These are phyloP conservation scores for Pyrus hybrid DNA, from an alignment of 331 rosid genomes.

Conservation along the genomic window DNA sequence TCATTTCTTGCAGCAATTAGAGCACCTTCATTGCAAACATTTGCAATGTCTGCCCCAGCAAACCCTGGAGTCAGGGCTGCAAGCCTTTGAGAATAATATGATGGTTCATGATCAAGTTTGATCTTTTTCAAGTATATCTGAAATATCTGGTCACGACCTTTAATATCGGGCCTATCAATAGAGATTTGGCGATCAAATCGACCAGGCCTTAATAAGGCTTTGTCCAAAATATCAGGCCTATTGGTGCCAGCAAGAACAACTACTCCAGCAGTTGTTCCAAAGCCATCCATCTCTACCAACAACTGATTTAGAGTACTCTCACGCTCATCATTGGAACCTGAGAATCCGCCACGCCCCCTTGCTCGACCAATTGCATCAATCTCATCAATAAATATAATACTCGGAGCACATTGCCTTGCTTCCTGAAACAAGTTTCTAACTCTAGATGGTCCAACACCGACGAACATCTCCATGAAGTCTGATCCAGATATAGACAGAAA, in stretches of 20 bases:
- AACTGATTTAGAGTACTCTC: conserved; percentile 97
- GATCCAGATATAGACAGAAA: conserved; percentile 89
- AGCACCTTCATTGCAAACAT: conserved; percentile 95
- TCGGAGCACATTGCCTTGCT: conserved; percentile 95
- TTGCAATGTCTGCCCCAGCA: conserved; percentile 99
- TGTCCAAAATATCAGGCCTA: conserved; percentile 92
- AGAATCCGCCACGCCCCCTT: conserved; percentile 84
- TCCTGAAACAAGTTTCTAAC: conserved; percentile 93
- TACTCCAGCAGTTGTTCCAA: conserved; percentile 91
- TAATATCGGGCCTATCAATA: conserved; percentile 81
- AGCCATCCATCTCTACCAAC: conserved; percentile 99
- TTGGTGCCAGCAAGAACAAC: conserved; percentile 98
- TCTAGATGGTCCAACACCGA: conserved; percentile 95
- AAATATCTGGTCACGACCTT: conserved; percentile 85
- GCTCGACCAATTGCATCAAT: conserved; percentile 97
- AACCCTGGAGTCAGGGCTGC: conserved; percentile 97
- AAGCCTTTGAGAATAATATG: conserved; percentile 75
- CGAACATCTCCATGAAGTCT: conserved; percentile 93
- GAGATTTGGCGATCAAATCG: conserved; percentile 79
- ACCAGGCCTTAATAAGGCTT: conserved; percentile 90
- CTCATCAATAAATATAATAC: conserved; percentile 90
- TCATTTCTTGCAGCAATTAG: conserved; percentile 84
- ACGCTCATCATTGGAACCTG: conserved; percentile 88
- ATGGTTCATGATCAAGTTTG: conserved; percentile 79
- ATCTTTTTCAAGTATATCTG: conserved; percentile 70